Percentiles rank a stretch among this genome's conserved stretches.
phyloP scores from a whole-genome alignment of 495 filamentous ascomycete genomes.

The Amorphotheca resinae region DNA sequence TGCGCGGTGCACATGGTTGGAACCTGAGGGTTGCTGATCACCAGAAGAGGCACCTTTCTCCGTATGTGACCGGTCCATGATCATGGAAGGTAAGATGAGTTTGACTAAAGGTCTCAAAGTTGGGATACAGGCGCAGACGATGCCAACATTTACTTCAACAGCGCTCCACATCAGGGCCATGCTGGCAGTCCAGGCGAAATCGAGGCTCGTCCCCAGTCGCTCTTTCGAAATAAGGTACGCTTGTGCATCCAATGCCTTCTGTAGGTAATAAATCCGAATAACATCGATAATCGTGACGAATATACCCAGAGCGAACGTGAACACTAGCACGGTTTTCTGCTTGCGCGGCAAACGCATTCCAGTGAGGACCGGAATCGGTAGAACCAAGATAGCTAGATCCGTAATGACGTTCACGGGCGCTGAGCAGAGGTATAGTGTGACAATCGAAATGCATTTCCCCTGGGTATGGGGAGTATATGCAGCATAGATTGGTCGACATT shows the following conservation, averaged over 20 bases:
- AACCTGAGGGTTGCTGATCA: constrained; percentile 7
- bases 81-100: constrained; percentile 57
- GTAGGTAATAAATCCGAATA: constrained; percentile 77
- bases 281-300: constrained; percentile 86
- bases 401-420: constrained; percentile 22
- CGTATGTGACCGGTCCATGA: constrained; percentile 8
- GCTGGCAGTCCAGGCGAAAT: constrained; percentile 60
- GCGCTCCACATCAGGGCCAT: constrained; percentile 86
- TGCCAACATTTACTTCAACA: constrained; percentile 80
- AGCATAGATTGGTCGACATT: constrained; percentile 64
- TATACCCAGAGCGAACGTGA: constrained; percentile 71
- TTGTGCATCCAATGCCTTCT: constrained; percentile 43
- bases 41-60: constrained; percentile 1
- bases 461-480: constrained; percentile 5
- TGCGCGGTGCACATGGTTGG: background rate
- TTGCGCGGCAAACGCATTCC: constrained; percentile 69
- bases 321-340: constrained; percentile 72
- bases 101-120: constrained; percentile 78
- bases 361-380: constrained; percentile 69
- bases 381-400: constrained; percentile 19
- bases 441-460: constrained; percentile 20
- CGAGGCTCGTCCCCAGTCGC: constrained; percentile 7
- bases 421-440: constrained; percentile 20
- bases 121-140: constrained; percentile 79
- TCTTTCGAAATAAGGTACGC: constrained; percentile 18